phyloP scores from a whole-genome alignment of 202 grass and related monocot species.

The Musa balbisiana region DNA sequence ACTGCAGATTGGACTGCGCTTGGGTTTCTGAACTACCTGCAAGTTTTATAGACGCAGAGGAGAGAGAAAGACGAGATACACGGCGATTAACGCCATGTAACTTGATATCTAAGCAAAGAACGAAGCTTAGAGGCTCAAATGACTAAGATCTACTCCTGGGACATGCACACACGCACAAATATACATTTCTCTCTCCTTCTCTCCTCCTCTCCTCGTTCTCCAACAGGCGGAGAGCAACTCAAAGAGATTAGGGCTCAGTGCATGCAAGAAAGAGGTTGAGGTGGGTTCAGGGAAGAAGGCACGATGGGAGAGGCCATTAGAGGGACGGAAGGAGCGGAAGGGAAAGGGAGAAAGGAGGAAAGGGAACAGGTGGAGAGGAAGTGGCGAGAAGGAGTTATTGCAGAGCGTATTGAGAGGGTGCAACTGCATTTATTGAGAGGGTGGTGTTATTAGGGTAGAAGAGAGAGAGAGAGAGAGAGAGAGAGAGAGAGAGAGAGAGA shows the following conservation, averaged over 20 bases:
- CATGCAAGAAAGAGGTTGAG: not conserved
- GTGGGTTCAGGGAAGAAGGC: conserved; percentile 16
- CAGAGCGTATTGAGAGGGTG: conserved; percentile 40
- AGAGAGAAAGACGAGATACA: not conserved
- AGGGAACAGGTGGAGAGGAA: conserved; percentile 58
- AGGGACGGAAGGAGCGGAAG: conserved; percentile 30
- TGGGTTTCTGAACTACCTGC: too few species aligned
- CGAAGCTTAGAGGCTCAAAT: not conserved
- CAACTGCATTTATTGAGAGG: conserved; percentile 30
- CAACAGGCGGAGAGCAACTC: not conserved
- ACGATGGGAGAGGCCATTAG: conserved; percentile 27
- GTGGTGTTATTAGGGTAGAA: conserved; percentile 34
- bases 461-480: conserved; percentile 14
- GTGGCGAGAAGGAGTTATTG: conserved; percentile 53
- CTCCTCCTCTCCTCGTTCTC: not conserved
- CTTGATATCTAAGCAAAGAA: too few species aligned
- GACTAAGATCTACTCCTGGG: not conserved
- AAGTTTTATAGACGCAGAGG: not conserved
- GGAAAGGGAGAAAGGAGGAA: not conserved
- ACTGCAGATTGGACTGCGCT: too few species aligned
- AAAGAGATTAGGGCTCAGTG: not conserved
- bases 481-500: conserved; percentile 12
- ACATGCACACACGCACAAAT: too few species aligned
- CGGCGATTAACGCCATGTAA: too few species aligned
- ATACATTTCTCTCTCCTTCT: not conserved